Base-by-base conservation (phyloP, 2,329 filamentous ascomycete species). In the Fusarium virguliforme region DNA sequence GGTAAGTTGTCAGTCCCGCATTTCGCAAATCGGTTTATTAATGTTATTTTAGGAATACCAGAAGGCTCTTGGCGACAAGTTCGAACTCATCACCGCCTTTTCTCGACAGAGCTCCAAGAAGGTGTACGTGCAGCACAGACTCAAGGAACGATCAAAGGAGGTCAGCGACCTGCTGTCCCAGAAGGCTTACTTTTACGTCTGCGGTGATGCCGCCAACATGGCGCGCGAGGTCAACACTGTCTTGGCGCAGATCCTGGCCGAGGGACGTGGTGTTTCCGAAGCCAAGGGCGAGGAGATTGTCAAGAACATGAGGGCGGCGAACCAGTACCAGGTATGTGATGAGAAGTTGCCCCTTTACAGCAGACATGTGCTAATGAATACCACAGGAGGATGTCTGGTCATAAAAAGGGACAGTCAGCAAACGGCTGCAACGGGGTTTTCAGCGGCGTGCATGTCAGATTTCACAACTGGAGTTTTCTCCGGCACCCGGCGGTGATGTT, bases 181-280 rank as follows among this genome's bases (percentile, higher is more conserved):
- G 81, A 93, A 95, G 81, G 96, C 94, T 6, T 98, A 96, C 83
- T 95, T 99, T 81, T 99, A 99, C 81, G 95, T 99, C 64, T 99
- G 97, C 77, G 96, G 96, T 83, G 96, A 99, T 79, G 97, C 97
- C 1, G 93, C 96, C 62, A 95, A 97, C 85, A 98, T 98, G 95
- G 95, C 95, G 51, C 91, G 95, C 64, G 95, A 97, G 80, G 94
- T 98, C 77, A 98, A 97, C 80, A 86, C 91, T 26, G 90, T 94
- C n/a, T 86, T 99, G 46, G 92, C 88, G 28, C 91, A 97, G 79
- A 97, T 98, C 78, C 91, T 99, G 75, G 87, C 94, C 28, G 90
- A 95, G 79, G 89, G 97, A 81, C 89, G 96, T 60, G 92, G 92
- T 56, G 87, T 98, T 64, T 87, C 94, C 2, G 92, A 95, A 77